Evolutionary conservation across 2,329 filamentous ascomycete genomes (phyloP).

Genomic region (Arthrocladium fulminans): DNA sequence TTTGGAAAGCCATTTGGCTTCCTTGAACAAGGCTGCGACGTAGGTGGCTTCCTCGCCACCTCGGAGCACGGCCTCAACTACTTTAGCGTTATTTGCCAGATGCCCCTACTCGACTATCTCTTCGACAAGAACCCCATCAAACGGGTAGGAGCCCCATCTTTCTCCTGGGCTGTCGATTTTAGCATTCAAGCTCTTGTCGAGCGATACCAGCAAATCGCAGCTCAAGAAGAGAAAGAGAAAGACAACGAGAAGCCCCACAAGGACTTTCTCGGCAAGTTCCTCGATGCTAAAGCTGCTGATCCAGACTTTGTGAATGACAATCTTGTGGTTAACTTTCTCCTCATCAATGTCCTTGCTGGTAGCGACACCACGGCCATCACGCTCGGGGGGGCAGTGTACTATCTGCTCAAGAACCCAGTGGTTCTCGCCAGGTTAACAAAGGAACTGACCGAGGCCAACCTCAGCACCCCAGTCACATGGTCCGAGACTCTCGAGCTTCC

Average conservation of each 20-base stretch:
- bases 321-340: background rate
- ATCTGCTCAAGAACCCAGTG: slow-evolving; percentile 40
- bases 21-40: slow-evolving; percentile 24
- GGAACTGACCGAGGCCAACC: slow-evolving; percentile 9
- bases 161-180: slow-evolving; percentile 17
- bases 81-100: slow-evolving; percentile 23
- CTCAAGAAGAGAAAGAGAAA: slow-evolving; percentile 18
- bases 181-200: slow-evolving; percentile 17
- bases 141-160: slow-evolving; percentile 22
- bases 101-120: slow-evolving; percentile 24
- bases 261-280: slow-evolving; percentile 36
- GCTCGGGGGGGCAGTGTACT: slow-evolving; percentile 21
- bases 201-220: slow-evolving; percentile 12
- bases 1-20: slow-evolving; percentile 25
- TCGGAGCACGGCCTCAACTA: slow-evolving; percentile 23
- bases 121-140: slow-evolving; percentile 27
- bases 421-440: slow-evolving; percentile 8
- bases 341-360: slow-evolving; percentile 15
- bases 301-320: background rate
- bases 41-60: slow-evolving; percentile 22
- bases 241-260: slow-evolving; percentile 10
- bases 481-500: slow-evolving; percentile 37
- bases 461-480: slow-evolving; percentile 52
- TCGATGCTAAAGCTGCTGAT: slow-evolving; percentile 23
- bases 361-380: slow-evolving; percentile 15